Conservation (phyloP, 164 flowering plant genomes). For the Brasenia schreberi region DNA sequence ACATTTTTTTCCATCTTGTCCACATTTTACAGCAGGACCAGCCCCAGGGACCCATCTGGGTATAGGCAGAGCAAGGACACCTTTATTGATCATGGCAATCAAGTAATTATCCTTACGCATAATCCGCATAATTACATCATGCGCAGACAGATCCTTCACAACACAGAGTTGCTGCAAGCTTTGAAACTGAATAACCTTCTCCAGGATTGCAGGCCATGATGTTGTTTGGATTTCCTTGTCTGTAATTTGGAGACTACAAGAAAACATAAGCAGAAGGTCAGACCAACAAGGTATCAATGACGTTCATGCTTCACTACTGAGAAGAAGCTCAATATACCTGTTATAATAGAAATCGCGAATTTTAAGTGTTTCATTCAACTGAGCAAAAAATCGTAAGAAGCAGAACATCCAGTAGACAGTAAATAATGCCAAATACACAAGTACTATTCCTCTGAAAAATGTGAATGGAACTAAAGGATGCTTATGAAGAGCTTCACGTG, state of each 20-base stretch:
- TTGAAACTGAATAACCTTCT: slow-evolving; percentile 74
- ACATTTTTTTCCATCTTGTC: slow-evolving; percentile 33
- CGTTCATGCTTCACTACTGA: too few species aligned
- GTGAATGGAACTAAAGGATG: slow-evolving; percentile 88
- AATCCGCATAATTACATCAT: slow-evolving; percentile 87
- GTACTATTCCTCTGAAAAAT: slow-evolving; percentile 54
- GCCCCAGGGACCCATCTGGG: slow-evolving; percentile 85
- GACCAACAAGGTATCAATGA: too few species aligned
- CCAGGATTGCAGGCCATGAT: slow-evolving; percentile 86
- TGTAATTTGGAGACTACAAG: slow-evolving; percentile 73
- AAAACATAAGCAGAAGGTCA: neutral
- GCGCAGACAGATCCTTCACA: slow-evolving; percentile 85
- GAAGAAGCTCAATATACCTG: slow-evolving; percentile 28
- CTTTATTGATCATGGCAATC: slow-evolving; percentile 96
- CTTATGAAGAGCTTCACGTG: slow-evolving; percentile 70
- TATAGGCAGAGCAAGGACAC: slow-evolving; percentile 85
- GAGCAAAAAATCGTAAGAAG: slow-evolving; percentile 81
- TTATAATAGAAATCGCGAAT: slow-evolving; percentile 74
- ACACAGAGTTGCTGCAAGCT: slow-evolving; percentile 70
- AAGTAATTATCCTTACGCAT: slow-evolving; percentile 98
- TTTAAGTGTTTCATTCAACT: slow-evolving; percentile 56
- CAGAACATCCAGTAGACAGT: slow-evolving; percentile 85
- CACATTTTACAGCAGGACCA: slow-evolving; percentile 61
- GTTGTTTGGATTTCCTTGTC: slow-evolving; percentile 85
- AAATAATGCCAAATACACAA: slow-evolving; percentile 82